phyloP scores from a whole-genome alignment of 192 early-diverging fungal species.

The Umbelopsis sp. region DNA sequence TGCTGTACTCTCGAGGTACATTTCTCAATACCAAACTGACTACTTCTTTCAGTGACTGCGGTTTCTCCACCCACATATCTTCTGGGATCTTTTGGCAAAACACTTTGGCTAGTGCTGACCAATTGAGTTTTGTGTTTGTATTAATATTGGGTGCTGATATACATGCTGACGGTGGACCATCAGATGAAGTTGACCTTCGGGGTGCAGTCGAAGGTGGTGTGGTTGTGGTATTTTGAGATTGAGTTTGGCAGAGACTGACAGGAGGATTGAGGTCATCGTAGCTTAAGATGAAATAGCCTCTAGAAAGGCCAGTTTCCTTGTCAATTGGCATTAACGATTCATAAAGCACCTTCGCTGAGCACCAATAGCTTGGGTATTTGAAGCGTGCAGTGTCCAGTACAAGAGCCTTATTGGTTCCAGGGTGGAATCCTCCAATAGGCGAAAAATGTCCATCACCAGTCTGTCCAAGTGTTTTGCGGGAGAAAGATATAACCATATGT shows the following conservation, averaged over 20 bases:
- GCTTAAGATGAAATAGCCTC: constrained; percentile 87
- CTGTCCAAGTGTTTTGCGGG: constrained; percentile 71
- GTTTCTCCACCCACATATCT: constrained; percentile 52
- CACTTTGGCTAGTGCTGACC: constrained; percentile 53
- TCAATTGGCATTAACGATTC: constrained; percentile 84
- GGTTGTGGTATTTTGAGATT: not conserved
- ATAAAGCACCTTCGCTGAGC: constrained; percentile 69
- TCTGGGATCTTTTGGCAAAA: constrained; percentile 59
- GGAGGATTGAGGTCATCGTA: constrained; percentile 33
- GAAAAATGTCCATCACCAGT: constrained; percentile 95
- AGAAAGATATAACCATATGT: constrained; percentile 90
- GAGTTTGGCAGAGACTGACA: constrained; percentile 39
- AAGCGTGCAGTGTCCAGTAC: constrained; percentile 89
- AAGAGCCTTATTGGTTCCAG: constrained; percentile 69
- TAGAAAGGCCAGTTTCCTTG: constrained; percentile 71
- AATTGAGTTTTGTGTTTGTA: constrained; percentile 37
- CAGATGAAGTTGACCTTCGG: not conserved
- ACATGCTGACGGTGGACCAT: not conserved
- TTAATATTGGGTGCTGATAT: not conserved
- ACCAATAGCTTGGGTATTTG: constrained; percentile 92
- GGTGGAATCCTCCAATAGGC: constrained; percentile 86
- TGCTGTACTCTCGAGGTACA: constrained; percentile 44
- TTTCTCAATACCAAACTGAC: constrained; percentile 50
- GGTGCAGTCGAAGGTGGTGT: constrained; percentile 5
- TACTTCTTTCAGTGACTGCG: constrained; percentile 46